phyloP scores from a whole-genome alignment of 768 basidiomycete genomes.

The Tephrocybe sp. region DNA sequence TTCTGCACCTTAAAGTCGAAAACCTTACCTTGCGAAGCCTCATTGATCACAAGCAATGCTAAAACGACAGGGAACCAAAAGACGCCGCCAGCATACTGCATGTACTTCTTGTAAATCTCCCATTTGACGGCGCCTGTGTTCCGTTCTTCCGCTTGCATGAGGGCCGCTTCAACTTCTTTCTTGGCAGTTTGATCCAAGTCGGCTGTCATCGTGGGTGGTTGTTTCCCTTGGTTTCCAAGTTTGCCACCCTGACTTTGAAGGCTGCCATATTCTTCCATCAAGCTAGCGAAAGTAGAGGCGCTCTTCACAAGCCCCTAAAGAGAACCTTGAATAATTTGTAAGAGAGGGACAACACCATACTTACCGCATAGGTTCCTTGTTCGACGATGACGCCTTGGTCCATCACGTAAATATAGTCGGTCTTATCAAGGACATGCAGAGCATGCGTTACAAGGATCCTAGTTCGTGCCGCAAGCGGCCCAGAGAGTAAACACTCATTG shows the following conservation, averaged over 20 bases:
- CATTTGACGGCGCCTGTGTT: constrained; percentile 50
- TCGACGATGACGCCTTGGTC: constrained; percentile 57
- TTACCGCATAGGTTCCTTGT: constrained; percentile 56
- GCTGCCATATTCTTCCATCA: constrained; percentile 57
- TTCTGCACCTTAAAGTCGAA: not conserved
- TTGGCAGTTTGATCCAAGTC: constrained; percentile 14
- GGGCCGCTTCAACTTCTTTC: constrained; percentile 26
- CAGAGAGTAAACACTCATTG: constrained; percentile 54
- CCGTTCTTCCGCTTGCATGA: constrained; percentile 59
- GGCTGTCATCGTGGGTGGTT: not conserved
- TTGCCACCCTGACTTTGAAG: constrained; percentile 30
- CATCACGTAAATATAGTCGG: constrained; percentile 65
- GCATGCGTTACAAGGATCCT: constrained; percentile 62
- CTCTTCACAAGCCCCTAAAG: constrained; percentile 42
- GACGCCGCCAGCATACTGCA: constrained; percentile 45
- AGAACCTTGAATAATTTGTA: not conserved
- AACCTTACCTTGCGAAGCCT: constrained; percentile 46
- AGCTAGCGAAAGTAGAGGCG: constrained; percentile 40
- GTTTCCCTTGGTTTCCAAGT: constrained; percentile 13
- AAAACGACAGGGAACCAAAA: constrained; percentile 46
- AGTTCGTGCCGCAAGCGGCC: constrained; percentile 52
- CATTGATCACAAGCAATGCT: constrained; percentile 39
- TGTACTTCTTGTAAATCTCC: constrained; percentile 46
- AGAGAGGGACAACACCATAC: constrained; percentile 8
- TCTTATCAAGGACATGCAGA: constrained; percentile 53